A percentile compares a stretch with the other conserved stretches of the same genome.
These are phyloP conservation scores for Plantago lanceolata DNA, from an alignment of 305 asterid genomes.

Conservation along the genomic window DNA sequence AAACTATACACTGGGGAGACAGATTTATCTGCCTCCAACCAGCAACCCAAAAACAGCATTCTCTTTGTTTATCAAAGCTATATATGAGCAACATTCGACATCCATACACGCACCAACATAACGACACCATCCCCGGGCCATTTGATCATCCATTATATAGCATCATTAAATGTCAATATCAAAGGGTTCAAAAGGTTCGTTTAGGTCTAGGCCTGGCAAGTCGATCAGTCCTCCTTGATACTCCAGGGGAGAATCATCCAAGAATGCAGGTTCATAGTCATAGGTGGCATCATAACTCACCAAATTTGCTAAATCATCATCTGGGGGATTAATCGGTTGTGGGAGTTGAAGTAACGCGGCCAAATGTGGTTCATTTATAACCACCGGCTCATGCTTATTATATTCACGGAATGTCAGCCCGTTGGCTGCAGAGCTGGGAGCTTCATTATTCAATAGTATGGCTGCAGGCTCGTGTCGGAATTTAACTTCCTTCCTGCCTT, in stretches of 20 bases:
- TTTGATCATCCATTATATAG: neutral
- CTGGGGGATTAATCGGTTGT: slow-evolving; percentile 30
- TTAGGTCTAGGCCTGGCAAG: slow-evolving; percentile 31
- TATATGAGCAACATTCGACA: slow-evolving; percentile 1
- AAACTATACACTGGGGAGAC: neutral
- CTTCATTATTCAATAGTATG: slow-evolving; percentile 6
- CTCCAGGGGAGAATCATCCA: slow-evolving; percentile 56
- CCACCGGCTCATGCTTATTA: neutral
- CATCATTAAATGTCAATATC: slow-evolving; percentile 16
- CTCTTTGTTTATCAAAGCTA: neutral
- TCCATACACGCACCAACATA: neutral
- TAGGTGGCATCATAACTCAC: slow-evolving; percentile 35
- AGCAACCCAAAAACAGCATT: neutral
- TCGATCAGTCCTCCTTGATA: slow-evolving; percentile 46
- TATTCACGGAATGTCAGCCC: slow-evolving; percentile 12
- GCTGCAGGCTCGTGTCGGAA: slow-evolving; percentile 26
- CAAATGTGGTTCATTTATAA: neutral
- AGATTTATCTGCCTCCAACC: neutral
- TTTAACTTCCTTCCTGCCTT: slow-evolving; percentile 51
- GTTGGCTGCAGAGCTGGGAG: slow-evolving; percentile 15
- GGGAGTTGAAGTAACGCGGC: slow-evolving; percentile 1
- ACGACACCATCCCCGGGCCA: neutral
- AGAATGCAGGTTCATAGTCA: slow-evolving; percentile 24
- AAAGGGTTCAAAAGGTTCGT: slow-evolving; percentile 27
- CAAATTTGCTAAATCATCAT: slow-evolving; percentile 15